Percentiles rank a stretch among this genome's conserved stretches.
phyloP scores from a whole-genome alignment of 441 rosid species.

The Populus hybrid region DNA sequence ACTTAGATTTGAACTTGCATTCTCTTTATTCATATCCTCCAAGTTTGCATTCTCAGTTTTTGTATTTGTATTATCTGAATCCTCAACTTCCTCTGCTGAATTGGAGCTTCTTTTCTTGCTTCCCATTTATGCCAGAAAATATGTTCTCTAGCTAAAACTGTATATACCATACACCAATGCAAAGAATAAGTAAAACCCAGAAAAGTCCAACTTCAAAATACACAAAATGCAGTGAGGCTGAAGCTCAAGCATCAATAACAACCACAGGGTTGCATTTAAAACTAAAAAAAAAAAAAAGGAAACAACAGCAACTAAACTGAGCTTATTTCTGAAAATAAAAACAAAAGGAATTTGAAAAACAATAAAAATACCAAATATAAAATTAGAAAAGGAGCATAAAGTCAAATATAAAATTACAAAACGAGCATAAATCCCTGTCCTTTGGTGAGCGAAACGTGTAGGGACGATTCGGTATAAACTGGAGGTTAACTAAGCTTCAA shows the following conservation, averaged over 20 bases:
- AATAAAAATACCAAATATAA: too few species aligned
- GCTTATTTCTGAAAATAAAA: background rate
- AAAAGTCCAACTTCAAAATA: background rate
- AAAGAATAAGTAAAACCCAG: background rate
- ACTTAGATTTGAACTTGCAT: slow-evolving; percentile 3
- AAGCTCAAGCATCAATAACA: background rate
- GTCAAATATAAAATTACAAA: too few species aligned
- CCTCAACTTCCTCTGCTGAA: slow-evolving; percentile 32
- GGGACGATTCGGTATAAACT: background rate
- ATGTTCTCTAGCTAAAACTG: background rate
- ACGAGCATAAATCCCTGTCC: background rate
- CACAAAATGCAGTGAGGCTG: background rate
- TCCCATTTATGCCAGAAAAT: slow-evolving; percentile 40
- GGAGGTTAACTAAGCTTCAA: background rate
- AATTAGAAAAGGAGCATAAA: too few species aligned
- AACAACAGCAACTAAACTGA: background rate
- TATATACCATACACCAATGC: background rate
- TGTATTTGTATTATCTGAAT: slow-evolving; percentile 18
- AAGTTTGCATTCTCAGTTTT: slow-evolving; percentile 8
- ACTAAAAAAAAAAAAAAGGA: background rate
- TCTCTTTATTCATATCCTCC: slow-evolving; percentile 5
- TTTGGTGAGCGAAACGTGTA: background rate
- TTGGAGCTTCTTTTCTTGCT: slow-evolving; percentile 53
- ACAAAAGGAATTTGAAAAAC: background rate
- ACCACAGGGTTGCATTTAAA: background rate